phyloP scores from a whole-genome alignment of 2,329 filamentous ascomycete genomes.

The Trichophyton mentagrophytes region DNA sequence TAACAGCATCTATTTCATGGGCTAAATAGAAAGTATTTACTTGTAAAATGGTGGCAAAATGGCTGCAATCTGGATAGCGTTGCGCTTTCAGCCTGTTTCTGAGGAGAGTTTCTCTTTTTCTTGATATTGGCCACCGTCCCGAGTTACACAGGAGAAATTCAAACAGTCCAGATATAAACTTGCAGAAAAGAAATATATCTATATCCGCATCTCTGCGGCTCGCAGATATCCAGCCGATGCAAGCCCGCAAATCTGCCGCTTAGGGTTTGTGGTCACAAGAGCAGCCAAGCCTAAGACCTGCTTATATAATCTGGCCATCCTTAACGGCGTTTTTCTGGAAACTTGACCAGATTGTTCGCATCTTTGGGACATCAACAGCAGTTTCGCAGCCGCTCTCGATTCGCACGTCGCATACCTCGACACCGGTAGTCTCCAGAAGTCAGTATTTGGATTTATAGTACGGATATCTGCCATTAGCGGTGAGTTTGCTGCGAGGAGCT shows the following conservation, averaged over 20 bases:
- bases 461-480: neutral
- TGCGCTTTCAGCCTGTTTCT: no score
- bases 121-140: neutral
- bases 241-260: neutral
- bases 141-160: no score
- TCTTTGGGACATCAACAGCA: neutral
- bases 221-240: neutral
- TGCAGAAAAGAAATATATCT: no score
- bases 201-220: no score
- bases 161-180: no score
- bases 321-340: neutral
- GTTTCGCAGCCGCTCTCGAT: neutral
- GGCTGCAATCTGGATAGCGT: no score
- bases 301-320: neutral
- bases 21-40: neutral
- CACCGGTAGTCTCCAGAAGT: neutral
- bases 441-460: neutral
- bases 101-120: neutral
- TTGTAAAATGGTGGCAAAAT: neutral
- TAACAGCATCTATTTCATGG: no score
- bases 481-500: neutral
- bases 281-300: neutral
- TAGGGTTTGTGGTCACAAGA: neutral
- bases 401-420: neutral
- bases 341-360: neutral